Percentiles rank a stretch among this genome's conserved stretches.
Conservation (phyloP, 352 stramenopile genomes). For the Phytophthora pisi region DNA sequence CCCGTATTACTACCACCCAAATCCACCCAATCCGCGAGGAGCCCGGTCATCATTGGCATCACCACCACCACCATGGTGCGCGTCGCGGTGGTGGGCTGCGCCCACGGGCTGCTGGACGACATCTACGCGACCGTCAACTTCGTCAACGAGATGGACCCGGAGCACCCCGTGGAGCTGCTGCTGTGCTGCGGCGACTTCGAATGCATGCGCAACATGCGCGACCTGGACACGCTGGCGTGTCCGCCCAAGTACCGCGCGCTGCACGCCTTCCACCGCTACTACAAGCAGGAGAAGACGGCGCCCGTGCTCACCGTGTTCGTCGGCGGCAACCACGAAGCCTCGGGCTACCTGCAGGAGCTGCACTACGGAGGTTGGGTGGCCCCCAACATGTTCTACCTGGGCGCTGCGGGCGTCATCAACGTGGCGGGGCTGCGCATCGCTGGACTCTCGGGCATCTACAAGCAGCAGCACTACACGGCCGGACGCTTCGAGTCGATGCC, state of each 20-base stretch:
- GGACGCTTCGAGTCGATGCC: conserved; percentile 90
- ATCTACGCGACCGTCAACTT: conserved; percentile 96
- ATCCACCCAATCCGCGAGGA: background rate
- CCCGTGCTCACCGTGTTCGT: conserved; percentile 98
- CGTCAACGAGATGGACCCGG: conserved; percentile 87
- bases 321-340: conserved; percentile 99
- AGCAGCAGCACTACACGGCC: conserved; percentile 89
- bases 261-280: conserved; percentile 96
- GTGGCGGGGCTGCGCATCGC: conserved; percentile 94
- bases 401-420: conserved; percentile 92
- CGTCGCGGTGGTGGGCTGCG: conserved; percentile 97
- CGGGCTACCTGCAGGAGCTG: conserved; percentile 96
- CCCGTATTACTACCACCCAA: too few relatives aligned
- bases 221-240: conserved; percentile 95
- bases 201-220: conserved; percentile 94
- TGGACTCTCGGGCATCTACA: conserved; percentile 98
- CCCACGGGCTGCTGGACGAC: conserved; percentile 97
- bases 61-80: conserved; percentile 51
- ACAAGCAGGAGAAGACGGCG: conserved; percentile 90
- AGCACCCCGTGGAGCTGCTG: conserved; percentile 92
- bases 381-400: conserved; percentile 99
- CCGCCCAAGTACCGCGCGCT: conserved; percentile 96
- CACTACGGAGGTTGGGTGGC: conserved; percentile 98
- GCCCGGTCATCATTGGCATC: background rate
- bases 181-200: conserved; percentile 99